These are phyloP conservation scores for Dimargaris verticillata DNA, from an alignment of 192 early-diverging fungal genomes.

Conservation along the genomic window DNA sequence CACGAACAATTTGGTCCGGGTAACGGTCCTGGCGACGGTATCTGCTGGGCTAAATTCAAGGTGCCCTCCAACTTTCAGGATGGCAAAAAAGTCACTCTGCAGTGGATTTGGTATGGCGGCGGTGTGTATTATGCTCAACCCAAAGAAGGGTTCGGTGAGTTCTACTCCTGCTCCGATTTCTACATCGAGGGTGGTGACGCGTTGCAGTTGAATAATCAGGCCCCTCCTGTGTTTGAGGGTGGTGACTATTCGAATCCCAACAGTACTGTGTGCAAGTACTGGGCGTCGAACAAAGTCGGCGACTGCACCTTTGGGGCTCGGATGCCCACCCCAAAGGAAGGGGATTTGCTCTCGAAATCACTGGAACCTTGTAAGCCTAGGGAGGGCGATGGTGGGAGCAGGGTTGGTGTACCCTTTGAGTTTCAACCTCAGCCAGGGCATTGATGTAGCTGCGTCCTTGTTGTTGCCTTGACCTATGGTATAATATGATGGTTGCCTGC, in stretches of 20 bases:
- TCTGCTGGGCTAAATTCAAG: constrained; percentile 31
- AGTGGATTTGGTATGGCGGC: constrained; percentile 47
- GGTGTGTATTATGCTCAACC: constrained; percentile 37
- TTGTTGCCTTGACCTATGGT: no score
- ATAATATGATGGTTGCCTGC: no score
- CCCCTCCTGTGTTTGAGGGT: constrained; percentile 26
- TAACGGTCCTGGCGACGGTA: constrained; percentile 32
- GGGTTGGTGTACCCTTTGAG: no score
- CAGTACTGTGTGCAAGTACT: constrained; percentile 42
- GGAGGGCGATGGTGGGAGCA: no score
- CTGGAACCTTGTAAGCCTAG: constrained; percentile 42
- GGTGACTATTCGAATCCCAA: constrained; percentile 33
- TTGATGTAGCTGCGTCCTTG: no score
- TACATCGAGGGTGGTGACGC: constrained; percentile 28
- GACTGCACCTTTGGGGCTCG: constrained; percentile 37
- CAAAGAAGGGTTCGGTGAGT: constrained; percentile 40
- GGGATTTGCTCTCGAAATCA: constrained; percentile 36
- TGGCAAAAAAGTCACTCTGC: constrained; percentile 32
- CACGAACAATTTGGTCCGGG: constrained; percentile 23
- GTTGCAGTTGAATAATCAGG: constrained; percentile 15
- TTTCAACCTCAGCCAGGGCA: no score
- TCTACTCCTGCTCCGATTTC: constrained; percentile 37
- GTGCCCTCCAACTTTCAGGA: constrained; percentile 34
- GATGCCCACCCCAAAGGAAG: constrained; percentile 23
- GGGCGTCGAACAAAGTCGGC: constrained; percentile 39